Conservation (phyloP, 108 stramenopile genomes). For the Pseudonitzschia delicatissima region DNA sequence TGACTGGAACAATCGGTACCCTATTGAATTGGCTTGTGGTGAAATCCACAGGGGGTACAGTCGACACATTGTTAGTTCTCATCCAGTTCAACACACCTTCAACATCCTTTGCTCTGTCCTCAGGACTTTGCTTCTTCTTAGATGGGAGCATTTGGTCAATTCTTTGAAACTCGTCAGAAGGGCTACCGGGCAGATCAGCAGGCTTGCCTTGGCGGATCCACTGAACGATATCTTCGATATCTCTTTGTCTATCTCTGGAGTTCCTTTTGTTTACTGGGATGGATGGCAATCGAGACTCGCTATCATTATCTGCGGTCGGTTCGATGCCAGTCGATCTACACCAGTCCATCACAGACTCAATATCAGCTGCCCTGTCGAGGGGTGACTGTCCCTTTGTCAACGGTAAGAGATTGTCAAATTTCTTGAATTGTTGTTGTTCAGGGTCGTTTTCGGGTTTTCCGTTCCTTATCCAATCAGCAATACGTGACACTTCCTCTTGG, state of each 20-base stretch:
- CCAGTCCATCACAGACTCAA: constrained; percentile 22
- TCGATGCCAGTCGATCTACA: constrained; percentile 19
- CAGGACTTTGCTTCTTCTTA: constrained; percentile 11
- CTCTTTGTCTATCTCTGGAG: constrained; percentile 13
- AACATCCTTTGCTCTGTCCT: constrained; percentile 29
- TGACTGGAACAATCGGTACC: constrained; percentile 18
- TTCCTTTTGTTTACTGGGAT: neutral
- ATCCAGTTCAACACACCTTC: constrained; percentile 30
- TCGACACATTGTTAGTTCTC: constrained; percentile 5
- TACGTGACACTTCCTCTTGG: constrained; percentile 22
- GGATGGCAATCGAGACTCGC: neutral
- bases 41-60: neutral
- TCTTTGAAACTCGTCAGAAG: constrained; percentile 8
- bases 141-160: constrained; percentile 29
- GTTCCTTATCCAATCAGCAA: constrained; percentile 29
- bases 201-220: constrained; percentile 28
- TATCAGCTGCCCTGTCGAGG: constrained; percentile 19
- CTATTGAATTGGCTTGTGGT: constrained; percentile 12
- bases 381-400: constrained; percentile 1
- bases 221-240: constrained; percentile 25
- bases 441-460: constrained; percentile 22
- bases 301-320: constrained; percentile 17
- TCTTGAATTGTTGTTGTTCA: constrained; percentile 16
- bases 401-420: constrained; percentile 24
- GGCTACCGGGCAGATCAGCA: neutral